Evolutionary conservation across 2,329 filamentous ascomycete genomes (phyloP).

Genomic region (Monilinia vaccinii-corymbosi): DNA sequence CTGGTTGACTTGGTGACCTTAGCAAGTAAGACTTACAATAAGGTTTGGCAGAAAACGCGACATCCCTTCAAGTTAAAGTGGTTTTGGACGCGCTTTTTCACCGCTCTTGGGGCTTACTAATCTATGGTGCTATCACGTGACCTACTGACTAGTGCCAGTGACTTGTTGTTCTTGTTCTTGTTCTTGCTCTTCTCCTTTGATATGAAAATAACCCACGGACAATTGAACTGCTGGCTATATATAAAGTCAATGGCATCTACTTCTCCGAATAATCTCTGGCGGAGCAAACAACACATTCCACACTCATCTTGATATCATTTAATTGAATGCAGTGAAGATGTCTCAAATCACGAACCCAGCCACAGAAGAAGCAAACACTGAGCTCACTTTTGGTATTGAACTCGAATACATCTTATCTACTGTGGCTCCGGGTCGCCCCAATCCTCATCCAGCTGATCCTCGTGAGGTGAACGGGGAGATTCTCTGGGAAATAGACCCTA

Average conservation of each 20-base stretch:
- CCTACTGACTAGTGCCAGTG: too few relatives aligned
- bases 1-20: background rate
- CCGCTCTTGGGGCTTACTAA: background rate
- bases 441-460: background rate
- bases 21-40: background rate
- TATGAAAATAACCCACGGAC: background rate
- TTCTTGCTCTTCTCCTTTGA: background rate
- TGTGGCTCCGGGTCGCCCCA: background rate
- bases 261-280: too few relatives aligned
- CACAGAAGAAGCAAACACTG: background rate
- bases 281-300: too few relatives aligned
- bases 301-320: background rate
- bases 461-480: background rate
- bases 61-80: background rate
- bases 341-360: background rate
- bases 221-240: background rate
- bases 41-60: constrained; percentile 6
- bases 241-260: background rate
- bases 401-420: background rate
- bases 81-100: background rate
- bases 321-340: background rate
- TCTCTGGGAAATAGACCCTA: background rate
- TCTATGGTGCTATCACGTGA: background rate
- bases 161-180: too few relatives aligned
- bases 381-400: constrained; percentile 1